These are phyloP conservation scores for Coemansia sp. DNA, from an alignment of 371 early-diverging fungal genomes.

Conservation along the genomic window DNA sequence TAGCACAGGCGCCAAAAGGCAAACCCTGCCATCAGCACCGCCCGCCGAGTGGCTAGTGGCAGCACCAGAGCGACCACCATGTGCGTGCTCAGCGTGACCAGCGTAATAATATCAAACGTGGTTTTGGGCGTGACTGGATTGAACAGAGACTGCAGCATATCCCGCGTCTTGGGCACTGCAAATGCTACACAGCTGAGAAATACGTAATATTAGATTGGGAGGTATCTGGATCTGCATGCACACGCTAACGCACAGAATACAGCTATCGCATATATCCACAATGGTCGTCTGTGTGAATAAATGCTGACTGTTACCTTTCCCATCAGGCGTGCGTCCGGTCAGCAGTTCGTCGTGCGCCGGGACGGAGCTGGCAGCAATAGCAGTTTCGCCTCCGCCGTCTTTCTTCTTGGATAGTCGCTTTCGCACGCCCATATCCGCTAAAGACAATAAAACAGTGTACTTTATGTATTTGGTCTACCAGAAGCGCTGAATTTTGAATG, in stretches of 20 bases:
- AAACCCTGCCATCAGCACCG: constrained; percentile 68
- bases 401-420: constrained; percentile 3
- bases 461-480: not conserved
- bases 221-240: not conserved
- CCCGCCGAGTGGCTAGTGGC: constrained; percentile 55
- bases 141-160: constrained; percentile 72
- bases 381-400: not conserved
- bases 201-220: not conserved
- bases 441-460: not conserved
- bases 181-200: constrained; percentile 29
- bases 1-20: constrained; percentile 85
- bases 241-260: not conserved
- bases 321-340: constrained; percentile 42
- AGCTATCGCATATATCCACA: not conserved
- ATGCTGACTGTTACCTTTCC: constrained; percentile 26
- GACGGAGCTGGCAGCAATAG: not conserved
- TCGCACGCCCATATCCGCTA: constrained; percentile 5
- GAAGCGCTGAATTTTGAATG: not conserved
- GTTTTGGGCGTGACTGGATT: constrained; percentile 65
- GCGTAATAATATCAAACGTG: constrained; percentile 71
- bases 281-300: not conserved
- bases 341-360: constrained; percentile 8
- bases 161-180: constrained; percentile 70
- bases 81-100: constrained; percentile 66
- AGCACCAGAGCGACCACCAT: constrained; percentile 64